Conservation (phyloP, 306 rosid genomes). For the Pyrus bretschneideri region DNA sequence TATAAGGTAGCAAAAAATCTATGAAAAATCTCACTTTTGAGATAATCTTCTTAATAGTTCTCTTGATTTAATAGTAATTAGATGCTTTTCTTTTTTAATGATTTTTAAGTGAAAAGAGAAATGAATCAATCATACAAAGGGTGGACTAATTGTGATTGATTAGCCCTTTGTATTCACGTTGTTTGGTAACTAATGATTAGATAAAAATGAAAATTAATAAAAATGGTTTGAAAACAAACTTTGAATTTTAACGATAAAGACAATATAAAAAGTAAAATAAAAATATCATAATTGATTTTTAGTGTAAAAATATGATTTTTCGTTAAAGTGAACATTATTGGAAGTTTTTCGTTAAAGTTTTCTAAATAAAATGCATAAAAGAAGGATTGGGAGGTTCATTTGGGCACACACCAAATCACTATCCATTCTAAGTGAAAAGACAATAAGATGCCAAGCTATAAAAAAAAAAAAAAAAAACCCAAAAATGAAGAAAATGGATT, state of each 20-base stretch:
- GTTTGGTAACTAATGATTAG: constrained; percentile 33
- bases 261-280: no score
- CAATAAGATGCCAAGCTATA: constrained; percentile 30
- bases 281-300: no score
- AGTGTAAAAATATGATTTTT: no score
- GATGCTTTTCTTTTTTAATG: not conserved
- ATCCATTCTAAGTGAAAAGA: not conserved
- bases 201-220: not conserved
- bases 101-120: constrained; percentile 2
- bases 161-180: constrained; percentile 20
- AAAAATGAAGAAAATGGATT: not conserved
- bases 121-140: constrained; percentile 10
- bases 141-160: not conserved
- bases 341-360: no score
- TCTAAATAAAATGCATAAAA: constrained; percentile 5
- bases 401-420: constrained; percentile 4
- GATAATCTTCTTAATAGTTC: no score
- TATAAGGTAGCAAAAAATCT: fast-evolving
- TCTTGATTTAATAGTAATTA: not conserved
- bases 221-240: no score
- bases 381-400: not conserved
- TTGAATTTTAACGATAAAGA: no score
- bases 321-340: no score
- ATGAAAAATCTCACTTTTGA: no score
- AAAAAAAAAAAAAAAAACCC: not conserved